Evolutionary conservation across 768 basidiomycete genomes (phyloP).

Genomic region (Leccinum truebloodii): DNA sequence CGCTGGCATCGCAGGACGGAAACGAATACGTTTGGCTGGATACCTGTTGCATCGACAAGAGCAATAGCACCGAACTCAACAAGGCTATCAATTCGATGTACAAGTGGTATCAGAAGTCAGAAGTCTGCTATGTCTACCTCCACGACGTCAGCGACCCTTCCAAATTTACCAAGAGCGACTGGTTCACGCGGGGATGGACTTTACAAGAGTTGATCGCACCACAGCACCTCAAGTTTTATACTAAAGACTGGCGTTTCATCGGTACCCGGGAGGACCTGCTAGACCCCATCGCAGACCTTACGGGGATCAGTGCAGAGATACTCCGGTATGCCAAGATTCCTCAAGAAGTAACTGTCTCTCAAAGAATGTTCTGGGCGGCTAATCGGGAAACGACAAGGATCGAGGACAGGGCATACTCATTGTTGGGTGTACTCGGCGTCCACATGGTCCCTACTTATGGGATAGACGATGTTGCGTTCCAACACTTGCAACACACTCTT

Average conservation of each 20-base stretch:
- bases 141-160: conserved; percentile 22
- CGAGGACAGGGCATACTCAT: conserved; percentile 34
- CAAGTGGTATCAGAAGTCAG: conserved; percentile 31
- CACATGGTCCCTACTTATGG: conserved; percentile 28
- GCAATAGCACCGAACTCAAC: conserved; percentile 28
- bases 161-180: conserved; percentile 25
- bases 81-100: conserved; percentile 37
- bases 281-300: conserved; percentile 13
- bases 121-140: conserved; percentile 31
- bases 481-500: conserved; percentile 25
- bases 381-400: conserved; percentile 22
- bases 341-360: conserved; percentile 20
- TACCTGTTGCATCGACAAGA: conserved; percentile 35
- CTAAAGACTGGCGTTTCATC: conserved; percentile 23
- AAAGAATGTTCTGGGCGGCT: conserved; percentile 31
- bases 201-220: conserved; percentile 36
- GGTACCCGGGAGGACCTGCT: conserved; percentile 19
- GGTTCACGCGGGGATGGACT: conserved; percentile 36
- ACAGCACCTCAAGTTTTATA: conserved; percentile 26
- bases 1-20: conserved; percentile 15
- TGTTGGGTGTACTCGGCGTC: conserved; percentile 29
- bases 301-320: conserved; percentile 19
- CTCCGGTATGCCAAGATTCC: conserved; percentile 13
- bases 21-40: conserved; percentile 32
- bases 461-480: conserved; percentile 25